These are phyloP conservation scores for Sporopachydermia quercuum DNA, from an alignment of 805 yeast genomes.

Conservation along the genomic window DNA sequence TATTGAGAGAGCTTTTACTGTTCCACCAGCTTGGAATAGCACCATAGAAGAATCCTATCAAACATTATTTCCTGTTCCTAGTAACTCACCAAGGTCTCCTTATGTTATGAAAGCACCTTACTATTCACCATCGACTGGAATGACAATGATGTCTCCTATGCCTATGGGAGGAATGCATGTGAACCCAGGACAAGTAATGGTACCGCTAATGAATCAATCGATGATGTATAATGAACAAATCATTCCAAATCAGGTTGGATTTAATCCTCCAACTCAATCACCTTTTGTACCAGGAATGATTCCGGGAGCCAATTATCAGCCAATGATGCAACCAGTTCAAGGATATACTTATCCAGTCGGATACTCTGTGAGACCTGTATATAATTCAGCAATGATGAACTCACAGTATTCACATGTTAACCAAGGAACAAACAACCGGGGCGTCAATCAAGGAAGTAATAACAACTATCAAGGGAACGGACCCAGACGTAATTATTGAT, in stretches of 20 bases:
- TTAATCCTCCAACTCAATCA: too few relatives aligned
- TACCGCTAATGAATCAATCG: background rate
- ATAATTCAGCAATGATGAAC: too few relatives aligned
- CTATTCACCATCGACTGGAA: background rate
- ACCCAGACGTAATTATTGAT: too few relatives aligned
- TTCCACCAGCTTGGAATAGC: constrained; percentile 67
- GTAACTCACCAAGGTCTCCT: constrained; percentile 7
- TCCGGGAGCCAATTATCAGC: constrained; percentile 3
- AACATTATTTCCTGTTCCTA: constrained; percentile 29
- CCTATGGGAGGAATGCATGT: too few relatives aligned
- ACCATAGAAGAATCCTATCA: constrained; percentile 43
- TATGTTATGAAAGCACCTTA: background rate
- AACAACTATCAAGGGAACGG: too few relatives aligned
- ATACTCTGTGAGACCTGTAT: background rate
- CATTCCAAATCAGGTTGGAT: too few relatives aligned
- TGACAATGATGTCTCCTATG: background rate
- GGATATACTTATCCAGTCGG: background rate
- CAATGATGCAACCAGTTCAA: background rate
- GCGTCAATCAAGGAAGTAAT: too few relatives aligned
- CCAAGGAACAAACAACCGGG: too few relatives aligned
- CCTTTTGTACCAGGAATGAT: constrained; percentile 5
- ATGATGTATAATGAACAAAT: too few relatives aligned
- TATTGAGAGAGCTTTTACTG: constrained; percentile 50
- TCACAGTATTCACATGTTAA: too few relatives aligned
- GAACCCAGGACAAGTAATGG: too few relatives aligned